Percentiles rank a stretch among this genome's conserved stretches.
Evolutionary conservation across 192 early-diverging fungal species (phyloP).

Genomic region (Physocladia obscura): DNA sequence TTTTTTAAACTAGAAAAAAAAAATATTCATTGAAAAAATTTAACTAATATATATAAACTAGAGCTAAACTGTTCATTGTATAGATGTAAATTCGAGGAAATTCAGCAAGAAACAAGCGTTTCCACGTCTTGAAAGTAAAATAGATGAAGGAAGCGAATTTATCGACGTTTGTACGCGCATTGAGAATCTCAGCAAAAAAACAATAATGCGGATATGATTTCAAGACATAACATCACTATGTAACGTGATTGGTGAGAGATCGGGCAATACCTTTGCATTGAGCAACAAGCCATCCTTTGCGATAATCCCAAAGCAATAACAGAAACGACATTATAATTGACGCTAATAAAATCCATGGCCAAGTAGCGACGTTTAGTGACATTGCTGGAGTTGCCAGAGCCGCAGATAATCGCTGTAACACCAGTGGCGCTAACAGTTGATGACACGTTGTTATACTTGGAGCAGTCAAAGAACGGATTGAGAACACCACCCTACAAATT

Average conservation of each 20-base stretch:
- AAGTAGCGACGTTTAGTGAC: not conserved
- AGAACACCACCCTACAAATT: not conserved
- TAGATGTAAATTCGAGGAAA: constrained; percentile 75
- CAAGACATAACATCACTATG: constrained; percentile 75
- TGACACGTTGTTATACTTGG: too few species aligned
- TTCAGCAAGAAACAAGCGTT: constrained; percentile 79
- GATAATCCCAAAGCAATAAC: constrained; percentile 67
- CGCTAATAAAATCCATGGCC: constrained; percentile 48
- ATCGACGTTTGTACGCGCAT: constrained; percentile 63
- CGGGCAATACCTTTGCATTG: constrained; percentile 73
- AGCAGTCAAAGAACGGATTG: not conserved
- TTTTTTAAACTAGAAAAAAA: constrained; percentile 38
- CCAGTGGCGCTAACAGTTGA: not conserved
- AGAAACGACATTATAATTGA: constrained; percentile 71
- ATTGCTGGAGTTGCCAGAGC: not conserved
- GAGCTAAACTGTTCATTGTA: constrained; percentile 12
- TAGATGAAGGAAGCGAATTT: constrained; percentile 81
- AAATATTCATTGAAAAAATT: not conserved
- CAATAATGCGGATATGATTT: constrained; percentile 78
- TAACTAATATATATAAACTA: not conserved
- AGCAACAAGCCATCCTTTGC: constrained; percentile 65
- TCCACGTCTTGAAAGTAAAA: constrained; percentile 85
- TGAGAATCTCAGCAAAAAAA: constrained; percentile 73
- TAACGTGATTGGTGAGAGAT: constrained; percentile 70
- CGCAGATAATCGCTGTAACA: not conserved